Evolutionary conservation across 352 stramenopile genomes (phyloP), one percentile per base, ranked within the genome.

Genomic region (Phytophthora fragariae): DNA sequence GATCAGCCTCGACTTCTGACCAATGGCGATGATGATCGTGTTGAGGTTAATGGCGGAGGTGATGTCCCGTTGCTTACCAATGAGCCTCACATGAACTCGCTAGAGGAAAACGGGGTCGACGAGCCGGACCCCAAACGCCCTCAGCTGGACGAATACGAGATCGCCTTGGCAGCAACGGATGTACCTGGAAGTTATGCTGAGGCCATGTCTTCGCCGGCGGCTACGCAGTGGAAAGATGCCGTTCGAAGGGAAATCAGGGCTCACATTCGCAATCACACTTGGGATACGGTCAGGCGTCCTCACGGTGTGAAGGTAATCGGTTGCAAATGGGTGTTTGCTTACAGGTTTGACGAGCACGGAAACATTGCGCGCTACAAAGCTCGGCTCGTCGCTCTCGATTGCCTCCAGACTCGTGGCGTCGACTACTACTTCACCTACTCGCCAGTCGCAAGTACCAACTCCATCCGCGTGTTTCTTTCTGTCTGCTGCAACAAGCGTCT

Each of bases 351-450:
- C 27, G 64, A 73, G 27, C 46, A 50, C 31, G 63, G 63, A 5
- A 57, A 77, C 6, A 58, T 76, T 39, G n/a, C 50, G 15, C 68
- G 70, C 24, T 80, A 62, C 64, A 83, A 83, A 41, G 68, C 73
- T 21, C 53, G 72, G 3, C 41, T 81, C 2, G 59, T 79, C 24
- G 50, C 68, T 37, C 64, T 73, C 24, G 76, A 68, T 27, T 83
- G 55, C 63, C 14, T 56, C 10, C 73, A 78, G 49, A 62, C 44
- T 14, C 46, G 35, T 17, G 63, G 67, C 31, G 39, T 79, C 5
- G 72, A 82, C 57, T 82, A 73, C 50, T 37, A 14, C 3, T 24
- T 80, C 8, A 80, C 70, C 15, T 80, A 77, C 59, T 68, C 70
- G 14, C 73, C 77, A 12, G 73, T 80, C 24, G 70, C 65, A 15